Conservation (phyloP, 805 yeast species). For the Metschnikowia borealis region DNA sequence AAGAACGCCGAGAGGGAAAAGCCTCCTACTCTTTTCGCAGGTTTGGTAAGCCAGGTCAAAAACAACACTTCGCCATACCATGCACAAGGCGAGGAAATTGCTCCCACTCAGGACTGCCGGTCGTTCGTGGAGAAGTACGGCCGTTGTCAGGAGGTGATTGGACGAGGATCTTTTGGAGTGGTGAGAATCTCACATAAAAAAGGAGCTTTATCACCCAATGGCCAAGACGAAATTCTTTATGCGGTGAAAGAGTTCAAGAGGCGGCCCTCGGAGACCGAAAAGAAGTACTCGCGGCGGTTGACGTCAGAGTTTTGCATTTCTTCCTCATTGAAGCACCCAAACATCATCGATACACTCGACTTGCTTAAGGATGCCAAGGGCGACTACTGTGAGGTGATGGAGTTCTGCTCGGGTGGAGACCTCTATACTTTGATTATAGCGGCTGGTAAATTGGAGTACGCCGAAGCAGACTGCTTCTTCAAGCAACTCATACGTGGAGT, state of each 20-base stretch:
- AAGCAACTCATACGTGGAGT: constrained; percentile 83
- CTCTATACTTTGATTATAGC: constrained; percentile 69
- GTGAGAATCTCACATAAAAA: constrained; percentile 84
- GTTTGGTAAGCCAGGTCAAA: constrained; percentile 58
- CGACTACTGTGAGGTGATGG: constrained; percentile 83
- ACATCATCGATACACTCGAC: constrained; percentile 74
- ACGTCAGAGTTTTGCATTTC: constrained; percentile 83
- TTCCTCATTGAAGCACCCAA: constrained; percentile 70
- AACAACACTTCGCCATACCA: constrained; percentile 26
- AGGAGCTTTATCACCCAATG: constrained; percentile 13
- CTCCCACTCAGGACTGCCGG: constrained; percentile 33
- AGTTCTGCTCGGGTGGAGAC: constrained; percentile 80
- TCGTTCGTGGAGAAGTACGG: constrained; percentile 89
- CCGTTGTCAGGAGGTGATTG: constrained; percentile 89
- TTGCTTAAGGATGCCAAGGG: constrained; percentile 77
- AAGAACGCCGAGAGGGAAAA: constrained; percentile 16
- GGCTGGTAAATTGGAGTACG: constrained; percentile 71
- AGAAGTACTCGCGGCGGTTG: constrained; percentile 65
- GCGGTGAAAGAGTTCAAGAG: constrained; percentile 87
- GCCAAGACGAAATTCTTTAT: constrained; percentile 48
- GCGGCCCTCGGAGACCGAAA: constrained; percentile 56
- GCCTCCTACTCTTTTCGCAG: constrained; percentile 72
- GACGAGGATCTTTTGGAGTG: constrained; percentile 91
- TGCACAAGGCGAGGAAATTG: constrained; percentile 16
- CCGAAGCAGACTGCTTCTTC: constrained; percentile 87